Percentiles rank a stretch among this genome's conserved stretches.
These are phyloP conservation scores for Boeremia lycopersici DNA, from an alignment of 2,329 filamentous ascomycete genomes.

Conservation along the genomic window DNA sequence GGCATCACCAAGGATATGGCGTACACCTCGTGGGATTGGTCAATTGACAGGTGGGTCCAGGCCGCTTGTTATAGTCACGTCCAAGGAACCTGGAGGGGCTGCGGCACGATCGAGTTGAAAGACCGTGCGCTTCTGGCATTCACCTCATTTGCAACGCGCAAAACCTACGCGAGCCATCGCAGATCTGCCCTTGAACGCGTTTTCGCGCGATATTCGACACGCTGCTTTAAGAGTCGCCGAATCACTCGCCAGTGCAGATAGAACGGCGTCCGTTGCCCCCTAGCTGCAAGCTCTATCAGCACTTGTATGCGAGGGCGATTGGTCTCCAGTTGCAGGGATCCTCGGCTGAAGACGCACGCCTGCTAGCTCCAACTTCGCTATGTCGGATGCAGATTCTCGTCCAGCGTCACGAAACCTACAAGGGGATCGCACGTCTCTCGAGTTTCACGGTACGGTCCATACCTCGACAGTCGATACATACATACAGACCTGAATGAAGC, in stretches of 20 bases:
- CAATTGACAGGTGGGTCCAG: slow-evolving; percentile 11
- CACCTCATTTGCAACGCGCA: slow-evolving; percentile 6
- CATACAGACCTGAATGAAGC: not conserved
- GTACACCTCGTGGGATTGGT: slow-evolving; percentile 9
- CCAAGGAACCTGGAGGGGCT: slow-evolving; percentile 11
- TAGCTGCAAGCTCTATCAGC: not conserved
- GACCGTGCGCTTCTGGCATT: slow-evolving; percentile 10
- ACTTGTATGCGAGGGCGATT: slow-evolving; percentile 3
- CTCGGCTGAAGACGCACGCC: not conserved
- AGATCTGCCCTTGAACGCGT: slow-evolving; percentile 3
- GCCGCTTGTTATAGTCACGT: slow-evolving; percentile 16
- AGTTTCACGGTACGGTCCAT: not conserved
- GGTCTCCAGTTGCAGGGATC: slow-evolving; percentile 3
- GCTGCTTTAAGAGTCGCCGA: not conserved
- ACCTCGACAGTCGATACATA: not conserved
- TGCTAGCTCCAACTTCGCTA: slow-evolving; percentile 4
- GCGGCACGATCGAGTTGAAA: slow-evolving; percentile 7
- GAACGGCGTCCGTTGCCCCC: not conserved
- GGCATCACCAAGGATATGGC: slow-evolving; percentile 12
- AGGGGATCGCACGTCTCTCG: not conserved
- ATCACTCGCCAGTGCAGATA: not conserved
- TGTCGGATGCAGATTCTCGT: not conserved
- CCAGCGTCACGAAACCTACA: slow-evolving; percentile 8
- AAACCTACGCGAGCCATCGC: slow-evolving; percentile 6
- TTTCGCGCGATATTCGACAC: not conserved